phyloP scores from a whole-genome alignment of 176 grass and related monocot species.

The Leersia perrieri region DNA sequence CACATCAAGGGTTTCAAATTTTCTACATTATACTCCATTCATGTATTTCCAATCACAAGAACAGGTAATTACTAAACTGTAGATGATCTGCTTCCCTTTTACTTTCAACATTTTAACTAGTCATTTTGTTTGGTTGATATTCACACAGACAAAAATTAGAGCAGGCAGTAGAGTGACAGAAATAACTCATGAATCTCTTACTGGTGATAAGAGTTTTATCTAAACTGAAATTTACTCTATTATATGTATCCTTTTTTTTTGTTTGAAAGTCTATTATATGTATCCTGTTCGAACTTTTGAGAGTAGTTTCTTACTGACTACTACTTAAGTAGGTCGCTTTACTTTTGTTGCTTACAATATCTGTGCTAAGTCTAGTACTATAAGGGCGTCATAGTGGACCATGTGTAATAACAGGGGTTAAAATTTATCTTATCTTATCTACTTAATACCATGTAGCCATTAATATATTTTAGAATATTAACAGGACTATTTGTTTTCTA shows the following conservation, averaged over 20 bases:
- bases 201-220: too few relatives aligned
- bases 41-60: constrained; percentile 97
- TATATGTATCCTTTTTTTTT: too few relatives aligned
- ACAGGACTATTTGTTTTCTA: not conserved
- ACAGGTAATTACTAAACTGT: constrained; percentile 54
- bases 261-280: too few relatives aligned
- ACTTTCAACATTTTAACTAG: constrained; percentile 1
- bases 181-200: not conserved
- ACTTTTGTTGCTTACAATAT: not conserved
- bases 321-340: not conserved
- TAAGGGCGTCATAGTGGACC: not conserved
- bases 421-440: not conserved
- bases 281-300: not conserved
- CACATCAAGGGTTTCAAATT: constrained; percentile 97
- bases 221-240: too few relatives aligned
- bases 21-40: constrained; percentile 93
- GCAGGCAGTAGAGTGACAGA: not conserved
- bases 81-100: not conserved
- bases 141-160: not conserved
- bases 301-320: not conserved
- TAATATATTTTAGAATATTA: too few relatives aligned
- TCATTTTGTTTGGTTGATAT: constrained; percentile 11
- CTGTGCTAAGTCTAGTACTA: not conserved
- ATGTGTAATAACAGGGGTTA: not conserved
- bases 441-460: not conserved